Evolutionary conservation across 768 basidiomycete species (phyloP).

Genomic region (Trametes cingulata): DNA sequence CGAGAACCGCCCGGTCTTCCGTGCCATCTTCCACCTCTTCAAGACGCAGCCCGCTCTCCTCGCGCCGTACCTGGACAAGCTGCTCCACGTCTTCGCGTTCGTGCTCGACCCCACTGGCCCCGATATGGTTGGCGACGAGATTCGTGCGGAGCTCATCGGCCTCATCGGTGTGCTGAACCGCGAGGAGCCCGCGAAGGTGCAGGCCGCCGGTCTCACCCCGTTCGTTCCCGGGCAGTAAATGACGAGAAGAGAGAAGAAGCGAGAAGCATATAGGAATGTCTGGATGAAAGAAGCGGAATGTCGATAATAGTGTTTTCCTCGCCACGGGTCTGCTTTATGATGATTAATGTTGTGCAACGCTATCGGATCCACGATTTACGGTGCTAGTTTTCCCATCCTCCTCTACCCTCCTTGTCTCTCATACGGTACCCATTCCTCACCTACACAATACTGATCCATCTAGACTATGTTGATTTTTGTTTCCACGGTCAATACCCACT

Average conservation of each 20-base stretch:
- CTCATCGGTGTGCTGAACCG: constrained; percentile 71
- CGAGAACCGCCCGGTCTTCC: constrained; percentile 90
- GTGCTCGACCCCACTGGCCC: constrained; percentile 75
- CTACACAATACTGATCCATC: constrained; percentile 17
- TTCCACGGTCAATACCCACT: constrained; percentile 8
- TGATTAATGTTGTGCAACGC: constrained; percentile 18
- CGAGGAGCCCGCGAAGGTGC: constrained; percentile 77
- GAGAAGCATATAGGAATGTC: neutral
- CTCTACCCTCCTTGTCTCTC: constrained; percentile 1
- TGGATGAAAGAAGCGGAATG: neutral
- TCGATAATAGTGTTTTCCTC: constrained; percentile 9
- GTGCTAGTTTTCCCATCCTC: neutral
- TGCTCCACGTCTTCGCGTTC: constrained; percentile 77
- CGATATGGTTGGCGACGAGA: constrained; percentile 82
- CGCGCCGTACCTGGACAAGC: constrained; percentile 71
- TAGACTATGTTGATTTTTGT: constrained; percentile 21
- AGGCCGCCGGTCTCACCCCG: constrained; percentile 69
- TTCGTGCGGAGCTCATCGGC: constrained; percentile 71
- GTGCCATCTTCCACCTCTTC: constrained; percentile 87
- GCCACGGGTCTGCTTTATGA: constrained; percentile 7
- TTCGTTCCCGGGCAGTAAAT: constrained; percentile 40
- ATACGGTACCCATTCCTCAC: constrained; percentile 8
- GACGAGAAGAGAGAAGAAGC: neutral
- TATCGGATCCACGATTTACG: constrained; percentile 7
- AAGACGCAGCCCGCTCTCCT: constrained; percentile 69